Base-by-base conservation (phyloP, 2,329 filamentous ascomycete species). In the Dendrostoma leiphaemia region DNA sequence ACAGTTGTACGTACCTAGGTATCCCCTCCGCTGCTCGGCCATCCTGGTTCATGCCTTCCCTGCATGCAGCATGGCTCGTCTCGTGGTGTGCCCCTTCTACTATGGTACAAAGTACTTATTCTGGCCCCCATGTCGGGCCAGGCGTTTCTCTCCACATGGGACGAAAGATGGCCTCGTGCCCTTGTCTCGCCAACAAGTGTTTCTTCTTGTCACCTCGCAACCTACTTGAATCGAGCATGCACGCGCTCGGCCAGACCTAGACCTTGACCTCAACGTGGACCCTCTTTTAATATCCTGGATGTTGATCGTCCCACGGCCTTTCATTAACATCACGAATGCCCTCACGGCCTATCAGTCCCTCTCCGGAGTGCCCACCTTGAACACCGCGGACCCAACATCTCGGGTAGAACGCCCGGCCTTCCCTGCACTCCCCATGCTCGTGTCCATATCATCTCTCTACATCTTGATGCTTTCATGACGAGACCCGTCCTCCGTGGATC, bases 101-200 rank as follows among this genome's bases (percentile, higher is more conserved):
- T n/a, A n/a, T n/a, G n/a, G n/a, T n/a, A n/a, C n/a, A n/a, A n/a
- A n/a, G n/a, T n/a, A n/a, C n/a, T n/a, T n/a, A n/a, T n/a, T n/a
- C n/a, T n/a, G n/a, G n/a, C n/a, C n/a, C n/a, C n/a, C n/a, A n/a
- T n/a, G 21, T 31, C 26, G 7, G 17, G 41, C 19, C 45, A 6
- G 21, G 38, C 23, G 38, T 41, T 41, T 41, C 38, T n/a, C 17
- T 21, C 31, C n/a, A 48, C 46, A 48, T 40, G 46, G 46, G 46
- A 48, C 23, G 34, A 24, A 38, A 47, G 31, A 15, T 15, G 45
- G 29, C 29, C 28, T 9, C 31, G 15, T 12, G 23, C 19, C 26
- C 26, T 24, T 41, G 21, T 24, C 26, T 24, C 26, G 38, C 48
- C 41, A 51, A 45, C 48, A 35, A 37, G 12, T 40, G 24, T 31